These are phyloP conservation scores for Malassezia slooffiae DNA, from an alignment of 1,284 basidiomycete genomes.

Conservation along the genomic window DNA sequence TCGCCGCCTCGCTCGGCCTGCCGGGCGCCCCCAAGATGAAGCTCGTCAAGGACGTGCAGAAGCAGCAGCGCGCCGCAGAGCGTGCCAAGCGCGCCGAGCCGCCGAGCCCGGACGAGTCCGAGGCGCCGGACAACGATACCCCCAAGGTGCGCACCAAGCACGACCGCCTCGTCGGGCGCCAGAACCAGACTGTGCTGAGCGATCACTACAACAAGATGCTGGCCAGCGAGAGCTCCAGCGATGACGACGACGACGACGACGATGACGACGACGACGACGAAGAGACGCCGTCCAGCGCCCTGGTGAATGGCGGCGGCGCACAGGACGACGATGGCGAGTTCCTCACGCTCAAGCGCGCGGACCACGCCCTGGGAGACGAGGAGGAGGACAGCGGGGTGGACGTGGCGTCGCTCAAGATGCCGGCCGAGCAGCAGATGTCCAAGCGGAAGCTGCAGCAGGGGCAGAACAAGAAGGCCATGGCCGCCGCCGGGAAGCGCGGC, in stretches of 20 bases:
- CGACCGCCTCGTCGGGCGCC: slow-evolving; percentile 93
- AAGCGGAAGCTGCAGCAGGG: slow-evolving; percentile 62
- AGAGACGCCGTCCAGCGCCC: too few relatives aligned
- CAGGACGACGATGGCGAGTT: slow-evolving; percentile 66
- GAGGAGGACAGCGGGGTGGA: slow-evolving; percentile 24
- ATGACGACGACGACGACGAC: slow-evolving; percentile 14
- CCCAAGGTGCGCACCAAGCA: slow-evolving; percentile 63
- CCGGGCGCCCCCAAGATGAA: slow-evolving; percentile 94
- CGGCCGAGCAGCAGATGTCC: slow-evolving; percentile 48
- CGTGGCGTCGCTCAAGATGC: too few relatives aligned
- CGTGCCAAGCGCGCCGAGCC: slow-evolving; percentile 20
- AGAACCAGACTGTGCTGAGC: slow-evolving; percentile 86
- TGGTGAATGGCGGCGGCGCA: too few relatives aligned
- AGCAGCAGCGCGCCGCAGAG: slow-evolving; percentile 60
- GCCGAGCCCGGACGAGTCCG: slow-evolving; percentile 28
- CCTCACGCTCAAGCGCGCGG: slow-evolving; percentile 78
- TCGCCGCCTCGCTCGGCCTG: slow-evolving; percentile 77
- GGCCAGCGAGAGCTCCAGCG: slow-evolving; percentile 47
- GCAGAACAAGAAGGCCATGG: slow-evolving; percentile 65
- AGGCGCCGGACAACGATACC: slow-evolving; percentile 15
- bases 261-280: slow-evolving; percentile 12
- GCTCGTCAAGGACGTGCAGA: slow-evolving; percentile 63
- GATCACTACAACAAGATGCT: slow-evolving; percentile 82
- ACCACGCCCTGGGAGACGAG: slow-evolving; percentile 61
- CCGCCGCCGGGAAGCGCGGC: slow-evolving; percentile 73